Evolutionary conservation across 805 yeast genomes (phyloP).

Genomic region (Grigorovia humatica): DNA sequence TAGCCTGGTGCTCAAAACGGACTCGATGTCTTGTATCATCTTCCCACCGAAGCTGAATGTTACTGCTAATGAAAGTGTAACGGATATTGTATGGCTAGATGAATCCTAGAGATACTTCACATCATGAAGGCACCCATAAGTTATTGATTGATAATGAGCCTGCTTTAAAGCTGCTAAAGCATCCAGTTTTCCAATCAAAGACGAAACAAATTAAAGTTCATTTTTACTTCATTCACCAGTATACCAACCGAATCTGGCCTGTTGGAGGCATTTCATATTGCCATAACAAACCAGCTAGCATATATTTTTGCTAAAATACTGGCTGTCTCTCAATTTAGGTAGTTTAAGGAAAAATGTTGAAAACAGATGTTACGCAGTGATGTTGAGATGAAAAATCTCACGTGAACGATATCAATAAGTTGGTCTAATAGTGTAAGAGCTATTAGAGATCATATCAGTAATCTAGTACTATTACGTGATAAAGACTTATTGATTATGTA

Average conservation of each 20-base stretch:
- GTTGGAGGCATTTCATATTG: background rate
- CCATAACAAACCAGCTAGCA: conserved; percentile 3
- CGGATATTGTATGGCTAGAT: background rate
- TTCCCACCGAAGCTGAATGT: conserved; percentile 1
- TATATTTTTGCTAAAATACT: conserved; percentile 1
- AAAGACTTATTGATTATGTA: too few species aligned
- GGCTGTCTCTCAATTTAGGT: background rate
- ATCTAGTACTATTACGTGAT: too few species aligned
- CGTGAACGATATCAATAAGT: too few species aligned
- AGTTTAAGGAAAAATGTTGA: too few species aligned
- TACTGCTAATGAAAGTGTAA: background rate
- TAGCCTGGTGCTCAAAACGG: background rate
- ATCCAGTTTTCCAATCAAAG: conserved; percentile 2
- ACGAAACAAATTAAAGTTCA: conserved; percentile 6
- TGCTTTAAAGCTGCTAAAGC: background rate
- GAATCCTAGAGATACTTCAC: conserved; percentile 1
- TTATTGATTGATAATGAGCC: conserved; percentile 7
- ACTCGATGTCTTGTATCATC: background rate
- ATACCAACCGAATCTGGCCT: background rate
- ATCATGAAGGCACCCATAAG: too few species aligned
- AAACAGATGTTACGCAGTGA: too few species aligned
- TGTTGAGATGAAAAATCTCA: too few species aligned
- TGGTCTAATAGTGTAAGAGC: too few species aligned
- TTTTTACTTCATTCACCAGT: background rate
- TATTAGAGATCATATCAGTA: too few species aligned